Conservation (phyloP, 345 rosid genomes). For the Excoecaria agallocha region DNA sequence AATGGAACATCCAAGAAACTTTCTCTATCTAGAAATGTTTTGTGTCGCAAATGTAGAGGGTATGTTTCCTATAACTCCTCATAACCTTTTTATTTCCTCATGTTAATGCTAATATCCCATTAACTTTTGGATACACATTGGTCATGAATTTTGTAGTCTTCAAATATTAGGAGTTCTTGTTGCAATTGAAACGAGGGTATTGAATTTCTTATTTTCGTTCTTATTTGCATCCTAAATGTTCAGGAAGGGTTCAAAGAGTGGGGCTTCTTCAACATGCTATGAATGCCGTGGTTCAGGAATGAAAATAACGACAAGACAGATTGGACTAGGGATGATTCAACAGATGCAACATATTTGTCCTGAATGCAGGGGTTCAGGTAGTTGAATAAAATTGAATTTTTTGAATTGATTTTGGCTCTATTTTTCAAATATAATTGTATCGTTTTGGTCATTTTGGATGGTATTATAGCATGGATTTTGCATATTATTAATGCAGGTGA, state of each 20-base stretch:
- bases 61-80: conserved; percentile 8
- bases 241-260: conserved; percentile 66
- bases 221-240: not conserved
- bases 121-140: not conserved
- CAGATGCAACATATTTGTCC: conserved; percentile 62
- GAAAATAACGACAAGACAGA: conserved; percentile 45
- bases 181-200: not conserved
- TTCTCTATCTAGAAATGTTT: conserved; percentile 47
- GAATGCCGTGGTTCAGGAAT: conserved; percentile 64
- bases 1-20: conserved; percentile 60
- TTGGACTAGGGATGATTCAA: conserved; percentile 52
- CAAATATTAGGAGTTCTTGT: not conserved
- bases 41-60: conserved; percentile 66
- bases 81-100: not conserved
- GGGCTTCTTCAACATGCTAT: conserved; percentile 41
- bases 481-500: conserved; percentile 37
- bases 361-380: conserved; percentile 57
- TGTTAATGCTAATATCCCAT: not conserved
- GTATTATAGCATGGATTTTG: not conserved
- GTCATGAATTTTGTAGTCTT: not conserved
- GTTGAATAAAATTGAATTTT: not conserved
- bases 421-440: not conserved
- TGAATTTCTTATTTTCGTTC: not conserved
- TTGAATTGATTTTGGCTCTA: not conserved
- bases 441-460: not conserved